Conservation (phyloP, 2,329 filamentous ascomycete species). For the Xylaria polymorpha region DNA sequence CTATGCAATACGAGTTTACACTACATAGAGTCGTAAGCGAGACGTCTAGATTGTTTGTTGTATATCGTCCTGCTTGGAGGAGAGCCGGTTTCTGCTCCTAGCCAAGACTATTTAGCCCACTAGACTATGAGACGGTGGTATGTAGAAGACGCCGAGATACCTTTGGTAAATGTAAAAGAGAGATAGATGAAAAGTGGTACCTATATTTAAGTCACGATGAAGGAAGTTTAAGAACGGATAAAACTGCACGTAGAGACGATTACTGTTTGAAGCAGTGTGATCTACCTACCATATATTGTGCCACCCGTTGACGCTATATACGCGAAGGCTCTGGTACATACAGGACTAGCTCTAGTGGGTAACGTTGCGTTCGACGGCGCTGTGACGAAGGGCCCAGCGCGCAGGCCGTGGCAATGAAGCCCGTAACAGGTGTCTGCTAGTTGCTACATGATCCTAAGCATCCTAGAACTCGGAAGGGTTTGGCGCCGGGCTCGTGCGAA, state of each 20-base stretch:
- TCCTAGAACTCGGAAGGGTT: neutral
- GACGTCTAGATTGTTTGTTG: neutral
- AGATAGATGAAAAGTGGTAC: neutral
- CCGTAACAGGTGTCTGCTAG: neutral
- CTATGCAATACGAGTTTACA: no score
- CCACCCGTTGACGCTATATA: neutral
- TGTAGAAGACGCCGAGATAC: no score
- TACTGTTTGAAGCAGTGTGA: neutral
- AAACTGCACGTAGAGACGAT: neutral
- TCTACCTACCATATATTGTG: neutral
- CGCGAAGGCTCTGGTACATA: neutral
- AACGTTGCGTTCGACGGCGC: neutral
- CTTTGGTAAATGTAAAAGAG: no score
- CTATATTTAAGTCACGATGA: neutral
- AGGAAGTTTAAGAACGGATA: neutral
- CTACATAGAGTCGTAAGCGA: neutral
- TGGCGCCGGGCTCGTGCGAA: neutral
- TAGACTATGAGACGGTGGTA: no score
- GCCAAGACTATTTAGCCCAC: no score
- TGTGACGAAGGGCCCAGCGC: neutral
- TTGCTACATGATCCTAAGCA: neutral
- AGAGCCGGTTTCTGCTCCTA: neutral
- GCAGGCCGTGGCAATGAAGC: neutral
- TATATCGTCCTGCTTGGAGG: neutral
- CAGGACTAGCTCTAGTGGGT: neutral